Conservation (phyloP, 176 grass and related monocot genomes). For the Oryza nivara region DNA sequence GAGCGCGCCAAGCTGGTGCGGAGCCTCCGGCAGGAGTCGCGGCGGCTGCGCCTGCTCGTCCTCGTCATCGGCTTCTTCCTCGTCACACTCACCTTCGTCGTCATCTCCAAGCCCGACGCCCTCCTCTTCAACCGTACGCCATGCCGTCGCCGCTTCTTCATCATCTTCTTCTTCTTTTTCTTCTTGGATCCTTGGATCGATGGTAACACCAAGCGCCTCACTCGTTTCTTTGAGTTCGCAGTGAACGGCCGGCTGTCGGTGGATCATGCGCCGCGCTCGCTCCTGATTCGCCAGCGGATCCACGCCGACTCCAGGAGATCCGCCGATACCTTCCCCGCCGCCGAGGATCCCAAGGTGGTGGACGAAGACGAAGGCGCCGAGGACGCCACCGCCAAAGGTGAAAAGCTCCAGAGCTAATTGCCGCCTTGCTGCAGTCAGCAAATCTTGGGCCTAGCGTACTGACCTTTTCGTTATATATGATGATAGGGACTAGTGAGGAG, state of each 20-base stretch:
- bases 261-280: conserved; percentile 55
- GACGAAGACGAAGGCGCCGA: conserved; percentile 13
- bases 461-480: background rate
- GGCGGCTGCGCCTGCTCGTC: conserved; percentile 53
- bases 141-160: background rate
- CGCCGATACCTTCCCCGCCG: background rate
- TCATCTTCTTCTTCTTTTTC: background rate
- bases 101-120: conserved; percentile 71
- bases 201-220: background rate
- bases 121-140: conserved; percentile 55
- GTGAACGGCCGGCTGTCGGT: conserved; percentile 54
- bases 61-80: conserved; percentile 80
- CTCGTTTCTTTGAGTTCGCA: conserved; percentile 5
- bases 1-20: conserved; percentile 75
- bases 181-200: background rate
- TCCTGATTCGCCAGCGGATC: conserved; percentile 48
- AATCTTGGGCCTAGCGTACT: conserved; percentile 24
- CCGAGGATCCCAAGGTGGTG: conserved; percentile 40
- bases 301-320: conserved; percentile 30
- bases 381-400: conserved; percentile 38
- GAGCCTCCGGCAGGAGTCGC: conserved; percentile 62
- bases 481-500: conserved; percentile 27
- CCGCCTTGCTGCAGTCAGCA: background rate
- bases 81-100: conserved; percentile 70
- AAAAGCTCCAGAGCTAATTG: background rate